Base-by-base conservation (phyloP, 1,284 basidiomycete genomes). In the Amylostereum areolatum region DNA sequence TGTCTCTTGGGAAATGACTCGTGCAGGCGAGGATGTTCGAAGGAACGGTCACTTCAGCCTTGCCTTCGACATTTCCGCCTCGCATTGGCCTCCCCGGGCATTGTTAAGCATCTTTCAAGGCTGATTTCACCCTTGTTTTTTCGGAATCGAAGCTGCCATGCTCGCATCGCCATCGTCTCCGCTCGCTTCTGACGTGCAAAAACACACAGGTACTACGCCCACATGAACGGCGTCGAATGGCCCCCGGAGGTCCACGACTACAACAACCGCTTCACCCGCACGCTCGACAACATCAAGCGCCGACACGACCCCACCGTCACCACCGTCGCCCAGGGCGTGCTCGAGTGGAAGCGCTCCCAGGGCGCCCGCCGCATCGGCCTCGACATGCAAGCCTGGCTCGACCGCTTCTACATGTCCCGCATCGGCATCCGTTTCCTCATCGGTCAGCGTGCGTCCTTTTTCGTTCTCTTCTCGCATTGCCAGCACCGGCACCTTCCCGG, bases 291-390 rank as follows among this genome's bases (percentile, higher is more conserved):
- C 39, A 97, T 99, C 74, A 99, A 99, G 72, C 83, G 79, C 56
- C 77, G 97, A 29, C 97, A 99, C 68, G 96, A 99, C 64, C 95
- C 95, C 0, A 98, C 97, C 0, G 97, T 99, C 6, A 97, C 96
- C 1, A 97, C 95, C 5, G 89, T 98, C 45, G 94, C 92, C 0
- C 95, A 97, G 66, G 97, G 87, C 49, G 83, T 89, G 5, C 68
- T 89, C 43, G 87, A 89, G 62, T 89, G 86, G 84, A 88, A 90
- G 58, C 72, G 78, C n/a, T 72, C 65, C 50, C 73, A 73, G 61
- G 80, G 77, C 41, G 74, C 78, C 5, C 69, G 72, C 45, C 71
- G 81, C 52, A 89, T 93, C 48, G 92, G 92, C 25, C 78, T 89
- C 31, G 92, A 95, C 58, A 89, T 99, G 47, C 95, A 98, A 66